These are phyloP conservation scores for Suillus clintonianus DNA, from an alignment of 768 basidiomycete species.

Conservation along the genomic window DNA sequence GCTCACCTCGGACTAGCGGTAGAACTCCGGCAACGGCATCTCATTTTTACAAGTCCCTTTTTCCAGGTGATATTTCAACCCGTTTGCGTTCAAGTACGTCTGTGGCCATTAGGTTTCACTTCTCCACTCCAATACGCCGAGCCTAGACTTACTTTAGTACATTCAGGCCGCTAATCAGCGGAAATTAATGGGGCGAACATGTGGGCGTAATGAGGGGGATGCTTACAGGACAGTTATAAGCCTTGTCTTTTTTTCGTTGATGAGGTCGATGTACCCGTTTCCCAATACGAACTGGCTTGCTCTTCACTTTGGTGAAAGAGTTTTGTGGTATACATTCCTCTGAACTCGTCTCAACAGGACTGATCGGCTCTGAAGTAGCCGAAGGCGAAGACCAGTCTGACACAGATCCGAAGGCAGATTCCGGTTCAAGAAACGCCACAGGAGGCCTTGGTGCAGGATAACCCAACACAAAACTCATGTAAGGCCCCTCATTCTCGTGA, in stretches of 20 bases:
- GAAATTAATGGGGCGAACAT: slow-evolving; percentile 9
- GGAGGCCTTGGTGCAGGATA: neutral
- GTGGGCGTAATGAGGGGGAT: neutral
- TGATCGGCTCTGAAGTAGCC: neutral
- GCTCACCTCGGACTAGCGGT: neutral
- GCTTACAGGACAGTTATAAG: slow-evolving; percentile 52
- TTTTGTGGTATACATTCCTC: neutral
- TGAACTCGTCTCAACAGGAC: neutral
- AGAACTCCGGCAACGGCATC: slow-evolving; percentile 2
- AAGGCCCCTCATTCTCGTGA: slow-evolving; percentile 43
- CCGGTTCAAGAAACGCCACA: neutral
- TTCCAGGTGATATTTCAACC: slow-evolving; percentile 66
- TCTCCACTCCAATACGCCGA: slow-evolving; percentile 1
- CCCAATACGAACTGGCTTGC: neutral
- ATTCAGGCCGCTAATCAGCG: slow-evolving; percentile 40
- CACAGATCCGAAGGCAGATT: neutral
- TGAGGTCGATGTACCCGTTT: neutral
- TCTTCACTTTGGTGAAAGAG: neutral
- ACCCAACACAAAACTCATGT: slow-evolving; percentile 45
- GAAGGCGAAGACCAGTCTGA: neutral
- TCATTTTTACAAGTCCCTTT: slow-evolving; percentile 63
- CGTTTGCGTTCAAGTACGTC: slow-evolving; percentile 67
- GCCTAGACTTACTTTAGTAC: slow-evolving; percentile 48
- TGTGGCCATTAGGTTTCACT: slow-evolving; percentile 20
- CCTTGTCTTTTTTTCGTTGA: slow-evolving; percentile 40